These are phyloP conservation scores for Ustilago cynodontis DNA, from an alignment of 1,284 basidiomycete genomes.

Conservation along the genomic window DNA sequence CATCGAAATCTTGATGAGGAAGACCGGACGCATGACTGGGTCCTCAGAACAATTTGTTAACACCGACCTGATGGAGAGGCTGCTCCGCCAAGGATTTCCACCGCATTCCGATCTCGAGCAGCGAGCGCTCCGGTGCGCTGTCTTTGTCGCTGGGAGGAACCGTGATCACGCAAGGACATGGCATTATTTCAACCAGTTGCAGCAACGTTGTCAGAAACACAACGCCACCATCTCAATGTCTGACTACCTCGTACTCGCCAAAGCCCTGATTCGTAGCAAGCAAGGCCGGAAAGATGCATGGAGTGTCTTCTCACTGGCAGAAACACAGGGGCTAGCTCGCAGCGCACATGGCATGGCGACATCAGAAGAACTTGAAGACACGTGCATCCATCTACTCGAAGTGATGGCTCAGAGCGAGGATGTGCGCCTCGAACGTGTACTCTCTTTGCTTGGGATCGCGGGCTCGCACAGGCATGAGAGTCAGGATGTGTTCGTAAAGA, in stretches of 20 bases:
- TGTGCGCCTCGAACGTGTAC: slow-evolving; percentile 9
- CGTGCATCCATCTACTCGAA: slow-evolving; percentile 21
- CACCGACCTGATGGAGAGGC: slow-evolving; percentile 23
- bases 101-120: slow-evolving; percentile 6
- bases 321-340: not conserved
- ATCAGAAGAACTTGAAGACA: slow-evolving; percentile 1
- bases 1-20: slow-evolving; percentile 18
- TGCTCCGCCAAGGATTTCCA: slow-evolving; percentile 7
- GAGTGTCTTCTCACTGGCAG: slow-evolving; percentile 17
- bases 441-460: slow-evolving; percentile 26
- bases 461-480: not conserved
- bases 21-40: slow-evolving; percentile 1
- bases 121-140: slow-evolving; percentile 22
- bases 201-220: slow-evolving; percentile 10
- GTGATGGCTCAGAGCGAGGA: slow-evolving; percentile 19
- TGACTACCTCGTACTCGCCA: slow-evolving; percentile 32
- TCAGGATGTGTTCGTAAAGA: too few relatives aligned
- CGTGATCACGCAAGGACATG: slow-evolving; percentile 13
- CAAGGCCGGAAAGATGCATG: slow-evolving; percentile 26
- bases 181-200: slow-evolving; percentile 18
- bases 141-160: slow-evolving; percentile 24
- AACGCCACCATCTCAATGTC: not conserved
- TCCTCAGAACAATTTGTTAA: slow-evolving; percentile 24
- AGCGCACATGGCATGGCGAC: not conserved
- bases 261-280: slow-evolving; percentile 23